These are phyloP conservation scores for Acer saccharum DNA, from an alignment of 345 rosid genomes.

Conservation along the genomic window DNA sequence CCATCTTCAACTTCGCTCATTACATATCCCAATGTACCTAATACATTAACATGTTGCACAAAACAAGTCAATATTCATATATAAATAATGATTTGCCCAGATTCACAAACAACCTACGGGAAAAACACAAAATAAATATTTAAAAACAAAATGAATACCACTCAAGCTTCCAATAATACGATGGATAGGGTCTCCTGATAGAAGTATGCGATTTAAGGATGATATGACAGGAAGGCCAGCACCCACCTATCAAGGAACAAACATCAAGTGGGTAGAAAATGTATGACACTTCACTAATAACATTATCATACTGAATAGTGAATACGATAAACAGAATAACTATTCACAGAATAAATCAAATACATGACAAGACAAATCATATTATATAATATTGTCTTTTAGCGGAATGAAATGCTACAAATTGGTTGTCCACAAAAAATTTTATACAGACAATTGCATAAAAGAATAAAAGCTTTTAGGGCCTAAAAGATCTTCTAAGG, in stretches of 20 bases:
- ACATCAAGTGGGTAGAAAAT: conserved; percentile 1
- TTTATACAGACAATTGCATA: background rate
- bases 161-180: conserved; percentile 82
- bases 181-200: conserved; percentile 80
- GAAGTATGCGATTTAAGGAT: conserved; percentile 72
- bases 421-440: background rate
- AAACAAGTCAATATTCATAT: conserved; percentile 9
- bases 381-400: too few species aligned
- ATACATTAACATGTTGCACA: conserved; percentile 6
- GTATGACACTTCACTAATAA: background rate
- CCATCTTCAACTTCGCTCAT: conserved; percentile 97
- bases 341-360: background rate
- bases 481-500: background rate
- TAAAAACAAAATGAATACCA: conserved; percentile 42
- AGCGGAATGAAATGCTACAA: too few species aligned
- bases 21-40: conserved; percentile 90
- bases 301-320: background rate
- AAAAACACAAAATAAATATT: background rate
- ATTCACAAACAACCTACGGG: conserved; percentile 7
- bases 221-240: conserved; percentile 96
- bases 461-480: background rate
- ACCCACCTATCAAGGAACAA: conserved; percentile 54
- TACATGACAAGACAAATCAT: too few species aligned
- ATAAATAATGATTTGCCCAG: background rate
- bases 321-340: background rate